Base-by-base conservation (phyloP, 164 flowering plant species). In the Santalum album region DNA sequence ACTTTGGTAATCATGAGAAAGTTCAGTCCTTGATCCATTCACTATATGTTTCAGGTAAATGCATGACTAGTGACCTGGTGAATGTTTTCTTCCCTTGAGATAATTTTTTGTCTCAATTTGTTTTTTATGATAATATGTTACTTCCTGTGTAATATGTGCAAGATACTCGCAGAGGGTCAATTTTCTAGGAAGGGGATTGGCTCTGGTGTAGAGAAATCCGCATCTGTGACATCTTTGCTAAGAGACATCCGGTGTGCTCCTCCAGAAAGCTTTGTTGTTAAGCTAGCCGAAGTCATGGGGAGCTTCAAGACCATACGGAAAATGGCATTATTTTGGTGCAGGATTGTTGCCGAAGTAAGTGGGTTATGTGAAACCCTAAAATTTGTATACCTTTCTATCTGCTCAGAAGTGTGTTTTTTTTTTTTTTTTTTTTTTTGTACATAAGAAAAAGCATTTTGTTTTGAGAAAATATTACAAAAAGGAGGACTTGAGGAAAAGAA, bases 211-310 rank as follows among this genome's bases (percentile, higher is more conserved):
- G 74, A 72, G 46, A 63, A 56, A 53, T 22, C 32, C 25, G 40
- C 57, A 14, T 35, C 53, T 23, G 50, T 49, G 12, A 21, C 72
- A 54, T 72, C 72, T 59, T 69, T 92, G 56, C 76, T 81, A 6
- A 81, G 75, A 65, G 98, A 92, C 34, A 77, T 88, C 55, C 95
- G 83, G 66, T 94, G 79, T 59, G 79, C 95, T 55, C 95, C 98
- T 58, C 73, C 82, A 49, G 86, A 77, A 21, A 72, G 94, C 67
- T 80, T 92, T 68, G 70, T 88, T 51, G 80, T 80, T 66, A 74
- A 76, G 71, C 75, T 92, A 38, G 67, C 96, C 70, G 90, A 92
- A 73, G 81, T 82, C 32, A 67, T 86, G 56, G 96, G 96, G 55
- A 77, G 75, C 75, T 77, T 84, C 53, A 84, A 71, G 66, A 73